These are phyloP conservation scores for Serendipita sp. DNA, from an alignment of 768 basidiomycete species.

Conservation along the genomic window DNA sequence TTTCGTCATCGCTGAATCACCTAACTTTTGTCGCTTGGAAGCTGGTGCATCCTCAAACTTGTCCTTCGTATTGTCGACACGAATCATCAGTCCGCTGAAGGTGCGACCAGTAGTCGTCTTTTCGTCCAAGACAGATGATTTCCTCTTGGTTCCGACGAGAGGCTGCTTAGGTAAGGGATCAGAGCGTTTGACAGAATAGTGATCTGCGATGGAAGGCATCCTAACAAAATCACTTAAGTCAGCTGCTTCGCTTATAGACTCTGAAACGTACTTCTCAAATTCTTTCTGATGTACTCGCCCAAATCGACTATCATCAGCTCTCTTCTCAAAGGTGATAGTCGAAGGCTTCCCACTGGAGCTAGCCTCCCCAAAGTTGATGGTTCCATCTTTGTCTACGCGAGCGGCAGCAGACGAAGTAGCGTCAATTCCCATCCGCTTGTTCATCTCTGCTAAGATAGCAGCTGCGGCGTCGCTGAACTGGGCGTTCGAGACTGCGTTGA, in stretches of 20 bases:
- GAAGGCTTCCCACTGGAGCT: not conserved
- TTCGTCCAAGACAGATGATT: not conserved
- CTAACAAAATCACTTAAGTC: not conserved
- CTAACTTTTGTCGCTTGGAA: not conserved
- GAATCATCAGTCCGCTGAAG: too few species aligned
- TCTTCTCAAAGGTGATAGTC: slow-evolving; percentile 1
- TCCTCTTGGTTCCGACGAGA: slow-evolving; percentile 4
- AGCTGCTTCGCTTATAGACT: not conserved
- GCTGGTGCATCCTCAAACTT: not conserved
- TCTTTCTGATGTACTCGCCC: slow-evolving; percentile 45
- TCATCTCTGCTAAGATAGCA: slow-evolving; percentile 72
- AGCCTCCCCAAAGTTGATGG: slow-evolving; percentile 5
- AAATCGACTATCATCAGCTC: slow-evolving; percentile 24
- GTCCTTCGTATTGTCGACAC: not conserved
- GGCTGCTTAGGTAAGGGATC: slow-evolving; percentile 4
- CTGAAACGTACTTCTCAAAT: slow-evolving; percentile 29
- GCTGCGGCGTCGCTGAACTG: slow-evolving; percentile 51
- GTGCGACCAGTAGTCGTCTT: not conserved
- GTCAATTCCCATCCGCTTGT: slow-evolving; percentile 43
- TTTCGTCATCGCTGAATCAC: not conserved
- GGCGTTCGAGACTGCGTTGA: slow-evolving; percentile 42
- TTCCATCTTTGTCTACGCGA: slow-evolving; percentile 5
- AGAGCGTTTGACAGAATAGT: slow-evolving; percentile 30
- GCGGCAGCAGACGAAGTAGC: slow-evolving; percentile 34
- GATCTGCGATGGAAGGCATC: slow-evolving; percentile 59